Evolutionary conservation across 2,329 filamentous ascomycete genomes (phyloP).

Genomic region (Pseudogymnoascus sp.): DNA sequence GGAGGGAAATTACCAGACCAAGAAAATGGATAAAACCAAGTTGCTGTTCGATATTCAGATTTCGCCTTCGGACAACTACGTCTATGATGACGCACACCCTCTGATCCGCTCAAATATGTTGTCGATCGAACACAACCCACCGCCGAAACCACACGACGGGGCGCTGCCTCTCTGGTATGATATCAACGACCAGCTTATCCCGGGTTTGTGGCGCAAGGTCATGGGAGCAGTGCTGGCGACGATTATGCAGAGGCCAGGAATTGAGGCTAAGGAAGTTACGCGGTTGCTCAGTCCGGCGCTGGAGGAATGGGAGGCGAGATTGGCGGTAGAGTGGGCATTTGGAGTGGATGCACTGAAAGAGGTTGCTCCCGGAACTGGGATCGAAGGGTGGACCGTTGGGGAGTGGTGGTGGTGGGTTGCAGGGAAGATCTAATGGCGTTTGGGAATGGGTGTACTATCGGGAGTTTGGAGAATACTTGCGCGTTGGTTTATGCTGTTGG

Average conservation of each 20-base stretch:
- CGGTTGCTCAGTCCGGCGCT: slow-evolving; percentile 50
- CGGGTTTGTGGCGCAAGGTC: slow-evolving; percentile 56
- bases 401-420: slow-evolving; percentile 65
- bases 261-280: slow-evolving; percentile 46
- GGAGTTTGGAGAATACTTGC: background rate
- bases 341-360: slow-evolving; percentile 43
- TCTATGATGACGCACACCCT: slow-evolving; percentile 42
- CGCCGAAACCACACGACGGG: slow-evolving; percentile 37
- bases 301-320: slow-evolving; percentile 55
- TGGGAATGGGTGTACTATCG: background rate
- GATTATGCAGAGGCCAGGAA: slow-evolving; percentile 54
- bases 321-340: slow-evolving; percentile 50
- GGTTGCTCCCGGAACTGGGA: slow-evolving; percentile 27
- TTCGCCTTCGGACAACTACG: slow-evolving; percentile 50
- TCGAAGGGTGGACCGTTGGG: slow-evolving; percentile 39
- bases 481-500: background rate
- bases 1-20: slow-evolving; percentile 63
- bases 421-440: slow-evolving; percentile 22
- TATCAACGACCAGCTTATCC: slow-evolving; percentile 54
- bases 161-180: slow-evolving; percentile 65
- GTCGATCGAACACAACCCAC: background rate
- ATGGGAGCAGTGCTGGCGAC: slow-evolving; percentile 56
- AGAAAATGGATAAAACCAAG: slow-evolving; percentile 58
- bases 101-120: slow-evolving; percentile 22
- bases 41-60: slow-evolving; percentile 58